Evolutionary conservation across 495 filamentous ascomycete species (phyloP).

Genomic region (Platismatia glauca): DNA sequence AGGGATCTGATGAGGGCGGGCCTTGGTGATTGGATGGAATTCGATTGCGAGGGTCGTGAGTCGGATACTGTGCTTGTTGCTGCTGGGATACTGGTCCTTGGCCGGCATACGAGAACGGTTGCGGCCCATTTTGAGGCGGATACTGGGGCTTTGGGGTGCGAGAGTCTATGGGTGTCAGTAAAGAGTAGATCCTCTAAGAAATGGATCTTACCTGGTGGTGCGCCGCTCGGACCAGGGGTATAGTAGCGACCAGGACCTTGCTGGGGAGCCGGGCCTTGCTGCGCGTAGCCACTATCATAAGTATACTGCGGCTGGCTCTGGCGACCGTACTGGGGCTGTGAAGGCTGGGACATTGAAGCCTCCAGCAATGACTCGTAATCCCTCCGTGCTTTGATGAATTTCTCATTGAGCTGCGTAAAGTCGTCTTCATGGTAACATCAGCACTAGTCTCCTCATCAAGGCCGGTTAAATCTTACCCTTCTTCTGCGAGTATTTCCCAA

Average conservation of each 20-base stretch:
- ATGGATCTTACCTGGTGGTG: background rate
- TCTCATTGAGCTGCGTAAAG: constrained; percentile 95
- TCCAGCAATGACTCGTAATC: constrained; percentile 96
- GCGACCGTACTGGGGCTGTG: constrained; percentile 59
- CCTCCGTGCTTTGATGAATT: constrained; percentile 95
- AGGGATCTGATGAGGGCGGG: constrained; percentile 35
- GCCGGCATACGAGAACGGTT: constrained; percentile 33
- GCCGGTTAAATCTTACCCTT: constrained; percentile 54
- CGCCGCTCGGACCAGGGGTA: constrained; percentile 42
- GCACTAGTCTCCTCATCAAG: background rate
- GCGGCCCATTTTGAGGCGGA: constrained; percentile 27
- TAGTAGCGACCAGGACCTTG: constrained; percentile 64
- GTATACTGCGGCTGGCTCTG: constrained; percentile 54
- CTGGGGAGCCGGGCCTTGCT: constrained; percentile 46
- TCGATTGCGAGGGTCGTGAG: constrained; percentile 38
- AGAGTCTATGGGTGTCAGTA: constrained; percentile 12
- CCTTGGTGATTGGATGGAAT: constrained; percentile 31
- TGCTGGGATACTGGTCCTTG: constrained; percentile 31
- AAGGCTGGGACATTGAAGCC: constrained; percentile 83
- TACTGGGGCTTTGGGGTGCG: constrained; percentile 23
- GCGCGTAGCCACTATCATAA: constrained; percentile 45
- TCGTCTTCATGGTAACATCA: constrained; percentile 54
- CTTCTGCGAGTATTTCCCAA: constrained; percentile 98
- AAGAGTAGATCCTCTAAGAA: background rate
- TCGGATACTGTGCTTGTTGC: constrained; percentile 28